Evolutionary conservation across 2,329 filamentous ascomycete species (phyloP).

Genomic region (Daldinia sp.): DNA sequence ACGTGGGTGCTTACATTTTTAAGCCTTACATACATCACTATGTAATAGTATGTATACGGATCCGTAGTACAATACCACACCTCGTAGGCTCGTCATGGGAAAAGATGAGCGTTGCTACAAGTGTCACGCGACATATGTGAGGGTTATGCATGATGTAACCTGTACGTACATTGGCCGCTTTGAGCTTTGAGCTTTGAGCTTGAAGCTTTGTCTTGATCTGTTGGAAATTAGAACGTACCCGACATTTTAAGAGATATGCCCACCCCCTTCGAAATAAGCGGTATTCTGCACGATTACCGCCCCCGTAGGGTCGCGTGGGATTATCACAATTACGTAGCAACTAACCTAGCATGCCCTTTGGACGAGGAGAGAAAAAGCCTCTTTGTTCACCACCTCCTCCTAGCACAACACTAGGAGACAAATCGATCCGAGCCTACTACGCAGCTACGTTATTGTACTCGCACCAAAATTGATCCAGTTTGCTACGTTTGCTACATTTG

Average conservation of each 20-base stretch:
- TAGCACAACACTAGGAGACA: too few relatives aligned
- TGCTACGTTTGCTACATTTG: not conserved
- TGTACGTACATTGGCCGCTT: conserved; percentile 6
- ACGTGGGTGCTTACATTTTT: not conserved
- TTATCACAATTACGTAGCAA: conserved; percentile 24
- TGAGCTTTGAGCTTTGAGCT: too few relatives aligned
- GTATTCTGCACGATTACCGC: conserved; percentile 9
- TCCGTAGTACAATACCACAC: not conserved
- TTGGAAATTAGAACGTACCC: not conserved
- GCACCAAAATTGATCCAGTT: not conserved
- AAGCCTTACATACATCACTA: not conserved
- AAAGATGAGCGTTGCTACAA: conserved; percentile 31
- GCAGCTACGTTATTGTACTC: not conserved
- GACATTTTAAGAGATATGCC: conserved; percentile 7
- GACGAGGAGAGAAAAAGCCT: not conserved
- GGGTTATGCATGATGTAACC: conserved; percentile 36
- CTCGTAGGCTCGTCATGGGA: conserved; percentile 8
- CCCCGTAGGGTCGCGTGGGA: conserved; percentile 17
- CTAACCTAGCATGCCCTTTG: conserved; percentile 5
- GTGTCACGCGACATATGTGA: conserved; percentile 37
- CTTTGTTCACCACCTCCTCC: not conserved
- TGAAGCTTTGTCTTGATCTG: too few relatives aligned
- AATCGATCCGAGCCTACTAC: not conserved
- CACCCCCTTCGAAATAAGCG: conserved; percentile 28
- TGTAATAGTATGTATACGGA: not conserved